phyloP scores from a whole-genome alignment of 192 early-diverging fungal genomes.

The Gonapodya sp. region DNA sequence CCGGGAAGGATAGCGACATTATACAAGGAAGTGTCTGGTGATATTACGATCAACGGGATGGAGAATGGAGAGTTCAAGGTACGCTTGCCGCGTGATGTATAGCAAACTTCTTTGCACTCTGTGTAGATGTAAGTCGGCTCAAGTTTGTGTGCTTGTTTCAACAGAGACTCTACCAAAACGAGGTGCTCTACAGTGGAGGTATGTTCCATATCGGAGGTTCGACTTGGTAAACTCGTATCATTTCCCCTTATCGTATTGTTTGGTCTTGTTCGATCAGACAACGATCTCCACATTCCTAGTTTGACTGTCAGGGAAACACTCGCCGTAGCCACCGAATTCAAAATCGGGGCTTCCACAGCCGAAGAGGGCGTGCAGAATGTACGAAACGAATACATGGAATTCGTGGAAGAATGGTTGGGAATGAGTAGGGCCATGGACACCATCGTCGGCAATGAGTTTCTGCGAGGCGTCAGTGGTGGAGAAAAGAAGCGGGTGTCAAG shows the following conservation, averaged over 20 bases:
- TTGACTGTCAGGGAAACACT: constrained; percentile 48
- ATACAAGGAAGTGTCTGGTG: constrained; percentile 35
- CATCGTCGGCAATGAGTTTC: constrained; percentile 58
- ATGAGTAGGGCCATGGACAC: constrained; percentile 26
- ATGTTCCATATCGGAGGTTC: no score
- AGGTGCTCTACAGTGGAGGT: constrained; percentile 71
- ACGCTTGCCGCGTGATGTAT: no score
- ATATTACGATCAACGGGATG: constrained; percentile 60
- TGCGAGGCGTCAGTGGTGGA: constrained; percentile 72
- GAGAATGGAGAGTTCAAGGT: constrained; percentile 40
- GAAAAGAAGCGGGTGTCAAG: constrained; percentile 69
- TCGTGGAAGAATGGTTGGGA: constrained; percentile 25
- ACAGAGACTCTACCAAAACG: constrained; percentile 57
- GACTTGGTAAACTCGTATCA: background rate
- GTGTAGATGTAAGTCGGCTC: no score
- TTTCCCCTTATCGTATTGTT: background rate
- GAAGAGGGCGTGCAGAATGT: constrained; percentile 36
- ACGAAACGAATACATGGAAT: constrained; percentile 36
- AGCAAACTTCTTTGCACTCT: no score
- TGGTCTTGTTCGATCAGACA: no score
- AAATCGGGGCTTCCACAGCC: constrained; percentile 13
- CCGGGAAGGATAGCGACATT: constrained; percentile 29
- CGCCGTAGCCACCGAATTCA: constrained; percentile 58
- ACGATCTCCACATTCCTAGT: constrained; percentile 68
- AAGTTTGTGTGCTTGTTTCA: no score